Base-by-base conservation (phyloP, 2,329 filamentous ascomycete genomes). In the Fusarium caatingaense region DNA sequence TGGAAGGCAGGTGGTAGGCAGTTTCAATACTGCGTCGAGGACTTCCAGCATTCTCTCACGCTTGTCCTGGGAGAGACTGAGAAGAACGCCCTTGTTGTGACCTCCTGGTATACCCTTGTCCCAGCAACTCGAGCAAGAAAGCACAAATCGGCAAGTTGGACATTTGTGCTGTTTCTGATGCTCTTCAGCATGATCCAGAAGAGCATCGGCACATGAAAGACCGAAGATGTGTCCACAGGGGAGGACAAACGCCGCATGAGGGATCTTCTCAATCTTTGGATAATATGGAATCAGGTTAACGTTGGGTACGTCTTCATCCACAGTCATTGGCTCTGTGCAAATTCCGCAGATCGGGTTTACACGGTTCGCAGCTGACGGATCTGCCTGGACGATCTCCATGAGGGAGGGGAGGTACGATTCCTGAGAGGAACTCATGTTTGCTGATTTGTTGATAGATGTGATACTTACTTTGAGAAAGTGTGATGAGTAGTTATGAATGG, bases 151-250 rank as follows among this genome's bases (percentile, higher is more conserved):
- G 15, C 65, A 68, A 6, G 20, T n/a, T 9, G 60, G 65, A 6
- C 65, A 68, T 12, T 2, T 32, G 20, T 34, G 23, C 8, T 10
- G 20, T 6, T 9, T 16, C 3, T 8, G 8, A 3, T 30, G 11
- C 1, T 7, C 1, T 27, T 1, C 3, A 11, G 9, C 25, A 15
- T 47, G 16, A 2, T 5, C 1, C 12, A 16, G 18, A 9, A 42
- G 34, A 3, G 32, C 12, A 1, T 3, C 0, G 6, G 30, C 13
- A 42, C 66, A 69, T 0, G n/a, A 12, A 16, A 28, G n/a, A 2
- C 66, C 67, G n/a, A 70, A 44, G 2, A 69, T 70, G 12, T 70
- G 66, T 0, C 47, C 60, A 7, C 66, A 67, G 13, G 51, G 34
- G 0, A 70, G 20, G 6, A 67, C 30, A 12, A 6, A 34, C 1